Base-by-base conservation (phyloP, 78 protist species). In the Paratrimastix pyriformis region DNA sequence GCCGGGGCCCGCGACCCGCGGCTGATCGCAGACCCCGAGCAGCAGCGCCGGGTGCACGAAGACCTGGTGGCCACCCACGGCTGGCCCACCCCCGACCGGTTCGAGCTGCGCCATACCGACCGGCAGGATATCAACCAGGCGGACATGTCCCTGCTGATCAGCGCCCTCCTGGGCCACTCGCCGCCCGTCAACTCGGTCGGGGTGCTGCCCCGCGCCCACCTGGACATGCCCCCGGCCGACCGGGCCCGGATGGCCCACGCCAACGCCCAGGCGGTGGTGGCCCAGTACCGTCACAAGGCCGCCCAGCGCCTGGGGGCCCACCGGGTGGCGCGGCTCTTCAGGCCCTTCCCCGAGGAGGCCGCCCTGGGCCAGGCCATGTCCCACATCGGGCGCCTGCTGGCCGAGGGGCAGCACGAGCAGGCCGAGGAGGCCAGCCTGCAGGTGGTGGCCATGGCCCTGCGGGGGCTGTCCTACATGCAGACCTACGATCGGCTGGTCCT, bases 131-230 rank as follows among this genome's bases (percentile, higher is more conserved):
- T n/a, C n/a, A n/a, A n/a, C n/a, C n/a, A n/a, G n/a, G n/a, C n/a
- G n/a, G n/a, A n/a, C n/a, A n/a, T n/a, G n/a, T n/a, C n/a, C n/a
- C n/a, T n/a, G n/a, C n/a, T n/a, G n/a, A n/a, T n/a, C n/a, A n/a
- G n/a, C n/a, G n/a, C n/a, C n/a, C n/a, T n/a, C n/a, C n/a, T n/a
- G n/a, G n/a, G 88, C 40, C 24, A 77, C 3, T 92, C 92, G 57
- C 35, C 64, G 37, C 92, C 94, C 26, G n/a, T 62, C 65, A 87
- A 90, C 58, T 42, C 75, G 0, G 88, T 87, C 0, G 94, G 94
- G 54, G 81, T 79, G 2, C 59, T 88, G 24, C 94, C 94, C 0
- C 48, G 80, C 6, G 88, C 71, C 39, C 72, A 73, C 57, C 76
- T 90, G 11, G 74, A 57, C 38, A 35, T 18, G 24, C 46, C 43